Percentiles rank a stretch among this genome's conserved stretches.
These are phyloP conservation scores for Oryza meridionalis DNA, from an alignment of 176 grass and related monocot genomes.

Conservation along the genomic window DNA sequence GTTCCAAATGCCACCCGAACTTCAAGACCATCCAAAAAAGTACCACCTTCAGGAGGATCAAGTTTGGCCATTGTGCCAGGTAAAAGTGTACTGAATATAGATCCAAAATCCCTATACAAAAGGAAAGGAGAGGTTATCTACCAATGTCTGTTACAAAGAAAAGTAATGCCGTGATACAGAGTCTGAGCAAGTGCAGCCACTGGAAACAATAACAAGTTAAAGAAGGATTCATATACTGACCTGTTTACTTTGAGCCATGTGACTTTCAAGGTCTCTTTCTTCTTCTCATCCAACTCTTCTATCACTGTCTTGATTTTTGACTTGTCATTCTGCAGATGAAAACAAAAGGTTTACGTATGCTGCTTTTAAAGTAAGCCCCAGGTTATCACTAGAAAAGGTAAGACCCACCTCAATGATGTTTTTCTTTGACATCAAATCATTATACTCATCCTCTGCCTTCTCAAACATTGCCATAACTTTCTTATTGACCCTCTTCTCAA, in stretches of 20 bases:
- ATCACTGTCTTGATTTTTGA: constrained; percentile 90
- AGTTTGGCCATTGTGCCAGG: constrained; percentile 98
- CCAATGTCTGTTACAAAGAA: background rate
- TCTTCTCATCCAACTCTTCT: constrained; percentile 95
- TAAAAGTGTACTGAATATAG: constrained; percentile 92
- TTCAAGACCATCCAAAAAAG: constrained; percentile 96
- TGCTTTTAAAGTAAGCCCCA: constrained; percentile 23
- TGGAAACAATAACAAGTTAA: constrained; percentile 34
- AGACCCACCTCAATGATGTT: constrained; percentile 78
- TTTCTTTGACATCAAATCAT: constrained; percentile 93
- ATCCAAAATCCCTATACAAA: constrained; percentile 88
- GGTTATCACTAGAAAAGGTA: constrained; percentile 24
- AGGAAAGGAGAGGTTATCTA: constrained; percentile 34
- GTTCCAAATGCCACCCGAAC: constrained; percentile 95
- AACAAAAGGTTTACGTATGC: constrained; percentile 21
- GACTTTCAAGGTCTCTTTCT: constrained; percentile 93
- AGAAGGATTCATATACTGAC: constrained; percentile 53
- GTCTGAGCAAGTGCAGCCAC: constrained; percentile 21
- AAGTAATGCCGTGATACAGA: background rate
- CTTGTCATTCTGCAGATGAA: constrained; percentile 79
- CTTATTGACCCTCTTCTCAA: constrained; percentile 99
- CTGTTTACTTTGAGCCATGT: constrained; percentile 99
- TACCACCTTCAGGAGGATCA: constrained; percentile 87
- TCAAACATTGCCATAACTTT: constrained; percentile 99
- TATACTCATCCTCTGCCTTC: constrained; percentile 97